Percentiles rank a stretch among this genome's conserved stretches.
Conservation (phyloP, 2,329 filamentous ascomycete species). For the Sordariomycetes sp. region DNA sequence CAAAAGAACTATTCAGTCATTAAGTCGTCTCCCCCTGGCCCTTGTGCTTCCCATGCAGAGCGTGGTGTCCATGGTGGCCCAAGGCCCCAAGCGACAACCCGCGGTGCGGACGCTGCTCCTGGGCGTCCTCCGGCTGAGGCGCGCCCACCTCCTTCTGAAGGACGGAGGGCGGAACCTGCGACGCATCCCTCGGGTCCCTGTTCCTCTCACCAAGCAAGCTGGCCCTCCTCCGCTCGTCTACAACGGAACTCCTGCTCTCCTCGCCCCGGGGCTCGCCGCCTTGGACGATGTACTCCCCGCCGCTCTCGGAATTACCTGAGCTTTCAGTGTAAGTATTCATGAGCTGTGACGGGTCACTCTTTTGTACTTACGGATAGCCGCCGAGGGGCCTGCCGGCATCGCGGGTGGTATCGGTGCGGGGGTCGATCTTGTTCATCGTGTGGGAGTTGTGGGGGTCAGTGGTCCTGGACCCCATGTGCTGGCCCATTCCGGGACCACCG, state of each 20-base stretch:
- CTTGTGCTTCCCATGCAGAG: neutral
- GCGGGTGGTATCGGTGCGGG: conserved; percentile 39
- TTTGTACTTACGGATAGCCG: conserved; percentile 22
- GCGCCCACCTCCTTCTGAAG: conserved; percentile 31
- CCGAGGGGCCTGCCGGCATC: conserved; percentile 41
- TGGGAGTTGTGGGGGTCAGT: conserved; percentile 34
- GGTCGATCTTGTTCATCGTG: conserved; percentile 39
- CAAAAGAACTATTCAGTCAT: neutral
- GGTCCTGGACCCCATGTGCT: conserved; percentile 9
- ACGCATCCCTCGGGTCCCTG: conserved; percentile 38
- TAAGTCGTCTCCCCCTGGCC: neutral
- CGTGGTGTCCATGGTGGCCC: neutral
- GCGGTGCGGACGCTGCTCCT: neutral
- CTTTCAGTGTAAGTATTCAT: neutral
- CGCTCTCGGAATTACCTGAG: neutral
- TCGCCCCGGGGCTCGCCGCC: neutral
- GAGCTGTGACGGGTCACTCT: conserved; percentile 13
- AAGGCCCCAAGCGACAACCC: neutral
- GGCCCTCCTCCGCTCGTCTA: conserved; percentile 5
- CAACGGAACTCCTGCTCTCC: neutral
- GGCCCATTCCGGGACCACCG: neutral
- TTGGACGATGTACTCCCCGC: neutral
- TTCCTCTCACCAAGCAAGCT: neutral
- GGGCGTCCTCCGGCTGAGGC: conserved; percentile 13
- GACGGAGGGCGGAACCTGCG: conserved; percentile 43